Evolutionary conservation across 257 asterid species (phyloP).

Genomic region (Ballota nigra): DNA sequence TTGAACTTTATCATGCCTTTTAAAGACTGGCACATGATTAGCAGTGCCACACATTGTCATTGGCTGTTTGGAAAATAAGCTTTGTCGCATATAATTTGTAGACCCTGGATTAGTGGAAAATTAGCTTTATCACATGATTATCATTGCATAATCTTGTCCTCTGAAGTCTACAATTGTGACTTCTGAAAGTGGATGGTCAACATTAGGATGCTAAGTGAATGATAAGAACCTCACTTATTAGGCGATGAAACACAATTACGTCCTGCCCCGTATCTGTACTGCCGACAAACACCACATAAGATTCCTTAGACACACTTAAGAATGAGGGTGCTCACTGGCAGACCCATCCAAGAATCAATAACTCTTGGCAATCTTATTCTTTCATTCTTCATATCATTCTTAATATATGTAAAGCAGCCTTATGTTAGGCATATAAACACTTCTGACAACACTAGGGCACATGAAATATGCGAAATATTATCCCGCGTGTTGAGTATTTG

Average conservation of each 20-base stretch:
- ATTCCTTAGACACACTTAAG: neutral
- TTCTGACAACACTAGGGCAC: neutral
- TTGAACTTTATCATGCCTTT: slow-evolving; percentile 9
- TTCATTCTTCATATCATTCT: neutral
- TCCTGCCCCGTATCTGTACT: neutral
- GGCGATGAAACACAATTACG: neutral
- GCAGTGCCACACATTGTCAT: neutral
- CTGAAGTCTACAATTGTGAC: neutral
- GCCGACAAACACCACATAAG: neutral
- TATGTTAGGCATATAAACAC: neutral
- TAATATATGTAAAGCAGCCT: neutral
- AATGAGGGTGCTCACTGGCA: neutral
- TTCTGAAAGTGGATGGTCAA: slow-evolving; percentile 23
- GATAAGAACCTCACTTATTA: neutral
- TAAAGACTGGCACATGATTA: slow-evolving; percentile 9
- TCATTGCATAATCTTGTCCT: slow-evolving; percentile 10
- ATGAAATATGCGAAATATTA: neutral
- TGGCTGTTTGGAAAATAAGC: slow-evolving; percentile 6
- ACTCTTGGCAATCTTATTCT: neutral
- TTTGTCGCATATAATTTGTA: neutral
- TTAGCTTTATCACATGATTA: neutral
- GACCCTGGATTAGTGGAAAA: neutral
- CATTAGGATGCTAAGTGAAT: neutral
- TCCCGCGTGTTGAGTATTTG: neutral
- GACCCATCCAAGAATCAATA: neutral